A percentile compares a stretch with the other conserved stretches of the same genome.
phyloP scores from a whole-genome alignment of 345 rosid species.

The Bruguiera parviflora region DNA sequence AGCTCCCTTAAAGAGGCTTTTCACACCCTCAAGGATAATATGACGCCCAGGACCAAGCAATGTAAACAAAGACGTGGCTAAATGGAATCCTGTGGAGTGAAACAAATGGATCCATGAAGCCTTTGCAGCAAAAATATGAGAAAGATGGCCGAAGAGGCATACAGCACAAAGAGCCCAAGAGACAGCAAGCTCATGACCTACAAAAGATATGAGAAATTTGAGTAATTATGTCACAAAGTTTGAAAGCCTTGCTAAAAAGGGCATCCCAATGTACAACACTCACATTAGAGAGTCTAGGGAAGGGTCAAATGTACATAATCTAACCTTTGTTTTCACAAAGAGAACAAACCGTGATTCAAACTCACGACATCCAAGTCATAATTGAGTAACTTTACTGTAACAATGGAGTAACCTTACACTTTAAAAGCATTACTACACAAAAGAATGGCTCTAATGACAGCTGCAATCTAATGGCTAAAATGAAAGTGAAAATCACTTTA shows the following conservation, averaged over 20 bases:
- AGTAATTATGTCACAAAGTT: too few relatives aligned
- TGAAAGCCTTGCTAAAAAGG: too few relatives aligned
- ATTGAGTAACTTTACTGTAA: too few relatives aligned
- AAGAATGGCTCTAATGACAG: neutral
- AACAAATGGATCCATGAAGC: slow-evolving; percentile 75
- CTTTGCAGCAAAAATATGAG: slow-evolving; percentile 66
- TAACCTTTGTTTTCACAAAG: too few relatives aligned
- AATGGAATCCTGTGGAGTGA: slow-evolving; percentile 92
- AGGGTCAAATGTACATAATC: too few relatives aligned
- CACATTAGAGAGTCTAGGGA: too few relatives aligned
- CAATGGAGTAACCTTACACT: neutral
- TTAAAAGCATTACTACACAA: neutral
- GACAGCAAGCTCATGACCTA: slow-evolving; percentile 88
- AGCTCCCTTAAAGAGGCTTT: slow-evolving; percentile 72
- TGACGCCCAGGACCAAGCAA: slow-evolving; percentile 94
- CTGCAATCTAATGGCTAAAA: neutral
- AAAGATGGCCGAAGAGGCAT: slow-evolving; percentile 85
- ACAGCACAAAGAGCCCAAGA: slow-evolving; percentile 98
- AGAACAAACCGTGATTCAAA: too few relatives aligned
- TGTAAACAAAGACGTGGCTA: slow-evolving; percentile 73
- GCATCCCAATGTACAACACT: too few relatives aligned
- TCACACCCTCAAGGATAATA: slow-evolving; percentile 77
- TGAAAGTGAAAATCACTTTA: neutral
- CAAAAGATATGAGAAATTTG: slow-evolving; percentile 15
- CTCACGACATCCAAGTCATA: too few relatives aligned